Evolutionary conservation across 495 filamentous ascomycete species (phyloP), one percentile per base, ranked within the genome.

Genomic region (Xeromyces bisporus): DNA sequence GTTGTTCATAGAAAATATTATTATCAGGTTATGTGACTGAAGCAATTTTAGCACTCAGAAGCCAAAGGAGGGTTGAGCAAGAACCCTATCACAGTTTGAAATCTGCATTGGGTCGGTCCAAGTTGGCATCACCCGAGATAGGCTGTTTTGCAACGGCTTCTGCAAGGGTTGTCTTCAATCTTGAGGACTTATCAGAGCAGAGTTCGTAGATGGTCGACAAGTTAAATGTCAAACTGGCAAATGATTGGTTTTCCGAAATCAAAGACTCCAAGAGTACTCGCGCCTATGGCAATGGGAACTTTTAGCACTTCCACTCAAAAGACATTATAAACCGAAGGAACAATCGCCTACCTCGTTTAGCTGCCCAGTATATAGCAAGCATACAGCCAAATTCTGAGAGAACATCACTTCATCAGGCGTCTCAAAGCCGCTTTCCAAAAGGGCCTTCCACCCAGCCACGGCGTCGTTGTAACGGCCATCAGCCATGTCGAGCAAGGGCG

Each of bases 141-240:
- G 50, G 50, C 38, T 67, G 59, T 9, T 49, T 57, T 1, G 83
- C 75, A 10, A 91, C 60, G 18, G 60, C 67, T 44, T 80, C 77
- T 6, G 79, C 73, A 14, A 96, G 60, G 13, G 55, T 48, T 12
- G 66, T 49, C 55, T 93, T 96, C 42, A 76, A 49, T 10, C 60
- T 61, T 28, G 62, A 55, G n/a, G 77, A 64, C 36, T 66, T 65
- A 34, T 96, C 86, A 1, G 77, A 81, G 42, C 79, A 87, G 3
- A 97, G 69, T 51, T 97, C 89, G 47, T 92, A 97, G 40, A 92
- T 68, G 0, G 89, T 94, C 10, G 72, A 67, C 6, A 97, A 58
- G 47, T 97, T 97, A 52, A 94, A 97, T 1, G 83, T 66, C 11
- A 91, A 47, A 6, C 77, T 77, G 26, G 73, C 67, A 38, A 85